Conservation (phyloP, 768 basidiomycete genomes). For the Mycena kentingensis region DNA sequence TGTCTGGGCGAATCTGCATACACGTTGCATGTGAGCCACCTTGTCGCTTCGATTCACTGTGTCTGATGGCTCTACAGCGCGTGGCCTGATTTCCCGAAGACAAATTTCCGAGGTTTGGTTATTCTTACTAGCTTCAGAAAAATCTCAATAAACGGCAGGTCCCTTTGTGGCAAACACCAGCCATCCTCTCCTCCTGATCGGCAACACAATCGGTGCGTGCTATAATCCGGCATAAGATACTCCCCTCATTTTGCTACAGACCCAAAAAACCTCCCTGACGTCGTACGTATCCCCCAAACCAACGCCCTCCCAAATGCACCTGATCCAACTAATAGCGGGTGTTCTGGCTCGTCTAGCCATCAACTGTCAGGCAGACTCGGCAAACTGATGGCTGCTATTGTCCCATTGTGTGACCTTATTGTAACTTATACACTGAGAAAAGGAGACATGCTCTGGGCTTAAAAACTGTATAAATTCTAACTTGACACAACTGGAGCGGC, state of each 20-base stretch:
- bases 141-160: constrained; percentile 55
- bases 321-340: not conserved
- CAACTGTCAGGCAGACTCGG: too few relatives aligned
- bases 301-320: too few relatives aligned
- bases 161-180: not conserved
- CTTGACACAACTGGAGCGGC: not conserved
- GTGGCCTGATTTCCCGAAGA: constrained; percentile 19
- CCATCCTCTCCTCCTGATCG: constrained; percentile 5
- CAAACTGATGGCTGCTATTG: too few relatives aligned
- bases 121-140: constrained; percentile 41
- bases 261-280: constrained; percentile 23
- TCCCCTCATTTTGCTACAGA: not conserved
- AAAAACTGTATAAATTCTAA: not conserved
- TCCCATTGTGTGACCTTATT: too few relatives aligned
- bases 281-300: constrained; percentile 16
- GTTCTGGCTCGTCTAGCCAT: not conserved
- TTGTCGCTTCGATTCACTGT: not conserved
- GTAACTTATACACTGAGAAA: too few relatives aligned
- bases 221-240: not conserved
- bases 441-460: too few relatives aligned
- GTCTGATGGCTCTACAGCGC: not conserved
- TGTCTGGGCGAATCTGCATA: not conserved
- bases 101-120: constrained; percentile 13
- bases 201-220: constrained; percentile 15
- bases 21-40: not conserved